Base-by-base conservation (phyloP, 768 basidiomycete species). In the Leccinum longicurvipes region DNA sequence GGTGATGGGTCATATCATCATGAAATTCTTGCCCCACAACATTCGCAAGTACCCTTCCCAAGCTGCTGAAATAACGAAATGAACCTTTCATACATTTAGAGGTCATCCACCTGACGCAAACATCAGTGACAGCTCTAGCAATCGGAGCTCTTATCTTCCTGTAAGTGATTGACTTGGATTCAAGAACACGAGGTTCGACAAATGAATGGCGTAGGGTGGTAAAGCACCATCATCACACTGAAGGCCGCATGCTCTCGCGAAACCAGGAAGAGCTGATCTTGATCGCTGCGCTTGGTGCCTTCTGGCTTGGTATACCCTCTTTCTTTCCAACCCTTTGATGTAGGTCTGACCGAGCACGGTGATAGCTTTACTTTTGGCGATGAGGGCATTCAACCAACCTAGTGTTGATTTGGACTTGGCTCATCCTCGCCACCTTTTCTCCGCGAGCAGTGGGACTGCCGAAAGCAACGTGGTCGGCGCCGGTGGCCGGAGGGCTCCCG, bases 231-330 rank as follows among this genome's bases (percentile, higher is more conserved):
- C 82, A 90, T 62, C 79, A 79, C 54, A 75, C 72, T 65, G 86
- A 84, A 14, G 63, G 60, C 14, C 79, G 79, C 50, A 67, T 85
- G 57, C 69, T 92, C 62, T 83, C 86, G 45, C 83, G 82, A 61
- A 77, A 76, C 53, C 90, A 92, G 63, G 87, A 90, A 65, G 88
- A 92, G 64, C 78, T 83, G 71, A 73, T 87, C 19, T 65, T 92
- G 69, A 86, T 92, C 58, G 83, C 76, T 6, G 84, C 85, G 3
- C 78, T 91, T 54, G 88, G 84, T 11, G 72, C 91, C 55, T 82
- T 88, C 66, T 91, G 87, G 87, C 74, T 91, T 49, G 87, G 90
- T 90, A 67, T 67, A 82, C 73, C 31, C 23, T 19, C 39, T 23
- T 56, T 42, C 14, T 27, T 51, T 29, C 3, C 2, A 27, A 4